phyloP scores from a whole-genome alignment of 192 early-diverging fungal genomes.

The Spizellomyces sp. region DNA sequence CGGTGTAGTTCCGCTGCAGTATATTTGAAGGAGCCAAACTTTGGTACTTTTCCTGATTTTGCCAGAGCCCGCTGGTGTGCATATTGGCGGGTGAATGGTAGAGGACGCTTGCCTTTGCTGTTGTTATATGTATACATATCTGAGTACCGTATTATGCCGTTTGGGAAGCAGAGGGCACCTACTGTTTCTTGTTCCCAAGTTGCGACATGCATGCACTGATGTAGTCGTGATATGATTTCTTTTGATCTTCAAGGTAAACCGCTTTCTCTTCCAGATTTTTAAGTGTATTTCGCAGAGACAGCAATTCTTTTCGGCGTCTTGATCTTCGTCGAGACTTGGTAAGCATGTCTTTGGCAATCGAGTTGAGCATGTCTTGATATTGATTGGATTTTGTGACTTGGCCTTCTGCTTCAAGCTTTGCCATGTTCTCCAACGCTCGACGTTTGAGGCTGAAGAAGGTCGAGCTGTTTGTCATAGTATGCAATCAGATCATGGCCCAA shows the following conservation, averaged over 20 bases:
- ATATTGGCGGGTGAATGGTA: conserved; percentile 95
- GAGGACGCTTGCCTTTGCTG: conserved; percentile 59
- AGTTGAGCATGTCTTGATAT: conserved; percentile 93
- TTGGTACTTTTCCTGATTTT: conserved; percentile 81
- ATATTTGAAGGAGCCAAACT: conserved; percentile 99
- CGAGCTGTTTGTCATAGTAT: conserved; percentile 31
- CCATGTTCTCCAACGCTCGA: conserved; percentile 78
- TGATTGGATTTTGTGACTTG: conserved; percentile 70
- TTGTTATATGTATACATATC: conserved; percentile 8
- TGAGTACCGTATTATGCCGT: not conserved
- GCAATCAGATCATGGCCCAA: too few relatives aligned
- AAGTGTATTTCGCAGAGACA: conserved; percentile 77
- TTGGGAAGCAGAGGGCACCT: not conserved
- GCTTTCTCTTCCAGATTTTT: conserved; percentile 82
- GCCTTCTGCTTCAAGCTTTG: conserved; percentile 75
- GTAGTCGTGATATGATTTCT: conserved; percentile 88
- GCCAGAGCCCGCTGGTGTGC: conserved; percentile 89
- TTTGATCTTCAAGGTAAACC: conserved; percentile 83
- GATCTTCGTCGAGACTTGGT: conserved; percentile 86
- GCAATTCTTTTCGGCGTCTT: conserved; percentile 73
- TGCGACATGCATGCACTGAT: conserved; percentile 87
- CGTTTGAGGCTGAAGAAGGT: conserved; percentile 82
- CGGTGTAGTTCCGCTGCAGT: conserved; percentile 90
- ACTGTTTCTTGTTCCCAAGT: conserved; percentile 70
- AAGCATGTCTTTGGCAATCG: conserved; percentile 90